A percentile compares a stretch with the other conserved stretches of the same genome.
Evolutionary conservation across 2,329 filamentous ascomycete species (phyloP).

Genomic region (Mycogone perniciosa): DNA sequence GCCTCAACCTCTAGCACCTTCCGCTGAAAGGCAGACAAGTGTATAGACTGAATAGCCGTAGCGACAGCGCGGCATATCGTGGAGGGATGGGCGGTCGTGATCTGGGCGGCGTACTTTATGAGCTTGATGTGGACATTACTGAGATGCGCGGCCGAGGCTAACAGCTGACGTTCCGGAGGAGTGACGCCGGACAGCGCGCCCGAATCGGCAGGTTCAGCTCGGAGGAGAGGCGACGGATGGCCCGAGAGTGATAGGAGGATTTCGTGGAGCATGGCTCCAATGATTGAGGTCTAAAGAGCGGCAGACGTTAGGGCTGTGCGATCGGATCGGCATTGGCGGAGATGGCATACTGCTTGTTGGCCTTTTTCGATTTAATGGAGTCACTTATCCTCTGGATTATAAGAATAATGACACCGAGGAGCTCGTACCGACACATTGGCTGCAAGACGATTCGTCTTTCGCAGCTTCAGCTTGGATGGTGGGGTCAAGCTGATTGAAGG

Average conservation of each 20-base stretch:
- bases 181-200: conserved; percentile 50
- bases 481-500: conserved; percentile 5
- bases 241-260: conserved; percentile 94
- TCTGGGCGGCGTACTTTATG: conserved; percentile 57
- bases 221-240: conserved; percentile 83
- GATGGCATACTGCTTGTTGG: conserved; percentile 18
- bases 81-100: conserved; percentile 66
- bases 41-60: conserved; percentile 64
- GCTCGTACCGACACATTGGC: conserved; percentile 49
- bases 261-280: conserved; percentile 80
- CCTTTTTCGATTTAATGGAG: conserved; percentile 31
- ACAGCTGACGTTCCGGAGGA: conserved; percentile 74
- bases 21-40: conserved; percentile 73
- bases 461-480: neutral
- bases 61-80: conserved; percentile 84
- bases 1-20: conserved; percentile 82
- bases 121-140: conserved; percentile 72
- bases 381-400: conserved; percentile 38
- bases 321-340: neutral
- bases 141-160: conserved; percentile 69
- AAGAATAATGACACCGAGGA: conserved; percentile 44
- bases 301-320: conserved; percentile 3
- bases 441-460: conserved; percentile 2
- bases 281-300: conserved; percentile 11
- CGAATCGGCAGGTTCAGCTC: conserved; percentile 42